These are phyloP conservation scores for Prototheca wickerhamii DNA, from an alignment of 163 green algal genomes.

Conservation along the genomic window DNA sequence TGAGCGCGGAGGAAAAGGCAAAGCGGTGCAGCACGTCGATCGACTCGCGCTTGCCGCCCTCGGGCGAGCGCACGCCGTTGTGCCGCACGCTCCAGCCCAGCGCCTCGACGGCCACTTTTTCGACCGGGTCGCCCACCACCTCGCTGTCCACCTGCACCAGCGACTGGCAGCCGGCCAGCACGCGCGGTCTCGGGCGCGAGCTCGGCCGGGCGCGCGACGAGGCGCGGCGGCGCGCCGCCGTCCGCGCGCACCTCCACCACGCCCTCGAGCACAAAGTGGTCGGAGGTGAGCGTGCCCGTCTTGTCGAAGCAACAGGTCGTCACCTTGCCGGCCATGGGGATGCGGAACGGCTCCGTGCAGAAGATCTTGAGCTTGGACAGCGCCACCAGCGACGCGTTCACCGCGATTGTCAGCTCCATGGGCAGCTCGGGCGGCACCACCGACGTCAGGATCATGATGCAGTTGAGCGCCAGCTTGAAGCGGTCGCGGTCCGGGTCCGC, in stretches of 20 bases:
- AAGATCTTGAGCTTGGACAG: conserved; percentile 79
- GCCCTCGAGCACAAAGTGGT: conserved; percentile 85
- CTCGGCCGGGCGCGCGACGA: conserved; percentile 12
- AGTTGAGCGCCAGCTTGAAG: conserved; percentile 98
- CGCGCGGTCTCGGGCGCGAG: conserved; percentile 15
- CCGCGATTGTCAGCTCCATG: conserved; percentile 97
- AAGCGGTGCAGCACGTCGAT: conserved; percentile 68
- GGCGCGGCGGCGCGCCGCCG: not conserved
- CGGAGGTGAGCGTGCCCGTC: conserved; percentile 93
- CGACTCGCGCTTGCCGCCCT: conserved; percentile 18
- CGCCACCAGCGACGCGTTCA: conserved; percentile 91
- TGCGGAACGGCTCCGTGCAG: conserved; percentile 98
- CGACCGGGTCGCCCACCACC: conserved; percentile 79
- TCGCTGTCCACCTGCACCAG: conserved; percentile 50
- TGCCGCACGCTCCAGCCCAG: conserved; percentile 30
- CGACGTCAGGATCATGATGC: conserved; percentile 97
- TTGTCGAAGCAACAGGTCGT: conserved; percentile 99
- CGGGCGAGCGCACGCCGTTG: conserved; percentile 14
- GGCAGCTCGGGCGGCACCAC: conserved; percentile 98
- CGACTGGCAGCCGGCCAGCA: conserved; percentile 72
- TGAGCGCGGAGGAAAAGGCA: conserved; percentile 88
- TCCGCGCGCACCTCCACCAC: conserved; percentile 24
- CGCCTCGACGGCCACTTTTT: conserved; percentile 63
- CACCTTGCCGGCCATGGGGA: conserved; percentile 91
- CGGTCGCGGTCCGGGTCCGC: conserved; percentile 72